Evolutionary conservation across 305 asterid species (phyloP).

Genomic region (Nicotiana rustica): DNA sequence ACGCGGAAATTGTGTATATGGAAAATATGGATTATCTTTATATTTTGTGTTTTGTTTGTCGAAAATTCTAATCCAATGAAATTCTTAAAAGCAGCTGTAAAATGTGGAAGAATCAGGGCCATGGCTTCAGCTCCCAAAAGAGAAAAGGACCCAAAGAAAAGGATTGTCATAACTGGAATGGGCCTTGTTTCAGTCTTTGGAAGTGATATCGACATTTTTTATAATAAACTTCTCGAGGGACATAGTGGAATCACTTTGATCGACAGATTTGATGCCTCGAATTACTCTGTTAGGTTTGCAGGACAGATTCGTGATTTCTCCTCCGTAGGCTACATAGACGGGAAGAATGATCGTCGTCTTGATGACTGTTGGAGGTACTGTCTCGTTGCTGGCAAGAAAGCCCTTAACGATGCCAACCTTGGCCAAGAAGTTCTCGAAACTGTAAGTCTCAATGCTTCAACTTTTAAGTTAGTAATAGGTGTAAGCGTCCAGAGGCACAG

Average conservation of each 20-base stretch:
- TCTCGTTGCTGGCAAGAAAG: constrained; percentile 67
- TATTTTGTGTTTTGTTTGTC: not conserved
- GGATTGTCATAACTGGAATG: constrained; percentile 73
- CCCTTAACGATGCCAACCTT: constrained; percentile 64
- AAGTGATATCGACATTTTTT: constrained; percentile 56
- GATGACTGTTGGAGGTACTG: constrained; percentile 62
- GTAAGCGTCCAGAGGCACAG: not conserved
- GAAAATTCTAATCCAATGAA: not conserved
- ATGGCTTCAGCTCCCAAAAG: constrained; percentile 60
- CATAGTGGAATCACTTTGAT: constrained; percentile 67
- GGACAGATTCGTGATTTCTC: constrained; percentile 65
- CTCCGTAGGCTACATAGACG: constrained; percentile 68
- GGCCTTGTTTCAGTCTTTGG: constrained; percentile 70
- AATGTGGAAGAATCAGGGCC: constrained; percentile 50
- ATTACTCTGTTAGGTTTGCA: constrained; percentile 53
- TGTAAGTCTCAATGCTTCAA: constrained; percentile 33
- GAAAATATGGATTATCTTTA: no score
- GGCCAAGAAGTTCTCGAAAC: constrained; percentile 40
- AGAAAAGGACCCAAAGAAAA: constrained; percentile 66
- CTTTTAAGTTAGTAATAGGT: not conserved
- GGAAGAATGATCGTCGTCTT: constrained; percentile 62
- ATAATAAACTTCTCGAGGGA: constrained; percentile 61
- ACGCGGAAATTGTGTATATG: no score
- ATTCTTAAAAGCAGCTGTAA: constrained; percentile 35
- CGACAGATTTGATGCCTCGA: constrained; percentile 71